These are phyloP conservation scores for Heterobasidion irregulare DNA, from an alignment of 1,284 basidiomycete genomes.

Conservation along the genomic window DNA sequence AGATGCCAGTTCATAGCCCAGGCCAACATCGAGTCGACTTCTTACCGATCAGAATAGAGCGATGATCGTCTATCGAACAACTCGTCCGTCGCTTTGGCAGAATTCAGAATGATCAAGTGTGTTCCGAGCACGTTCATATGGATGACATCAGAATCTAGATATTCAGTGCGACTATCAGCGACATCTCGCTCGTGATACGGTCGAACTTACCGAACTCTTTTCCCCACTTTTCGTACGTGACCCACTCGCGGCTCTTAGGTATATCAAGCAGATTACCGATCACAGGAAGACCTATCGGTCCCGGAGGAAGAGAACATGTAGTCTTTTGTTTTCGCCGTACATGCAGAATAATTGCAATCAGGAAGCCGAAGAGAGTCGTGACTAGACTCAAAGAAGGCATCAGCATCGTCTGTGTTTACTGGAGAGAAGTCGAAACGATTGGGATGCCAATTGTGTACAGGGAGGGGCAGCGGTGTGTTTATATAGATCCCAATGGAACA, in stretches of 20 bases:
- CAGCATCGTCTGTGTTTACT: too few relatives aligned
- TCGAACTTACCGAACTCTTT: conserved; percentile 4
- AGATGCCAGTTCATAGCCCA: background rate
- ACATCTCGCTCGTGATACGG: background rate
- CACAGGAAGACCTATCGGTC: conserved; percentile 9
- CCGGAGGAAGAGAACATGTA: conserved; percentile 6
- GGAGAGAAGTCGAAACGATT: too few relatives aligned
- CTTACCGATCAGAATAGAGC: conserved; percentile 10
- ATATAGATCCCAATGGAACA: too few relatives aligned
- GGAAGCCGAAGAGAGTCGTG: too few relatives aligned
- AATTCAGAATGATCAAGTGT: conserved; percentile 10
- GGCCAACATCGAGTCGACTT: background rate
- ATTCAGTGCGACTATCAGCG: background rate
- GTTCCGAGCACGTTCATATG: conserved; percentile 6
- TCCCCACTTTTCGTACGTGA: conserved; percentile 7
- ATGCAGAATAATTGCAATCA: too few relatives aligned
- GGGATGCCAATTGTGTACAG: too few relatives aligned
- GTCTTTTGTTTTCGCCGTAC: too few relatives aligned
- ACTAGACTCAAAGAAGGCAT: too few relatives aligned
- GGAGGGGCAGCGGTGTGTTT: too few relatives aligned
- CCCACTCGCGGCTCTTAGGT: conserved; percentile 5
- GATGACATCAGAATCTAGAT: conserved; percentile 8
- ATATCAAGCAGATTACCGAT: conserved; percentile 11
- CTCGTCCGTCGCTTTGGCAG: conserved; percentile 9
- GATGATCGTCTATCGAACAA: conserved; percentile 10